Evolutionary conservation across 139 green algal species (phyloP), one percentile per base, ranked within the genome.

Genomic region (Tetradesmus obliquus): DNA sequence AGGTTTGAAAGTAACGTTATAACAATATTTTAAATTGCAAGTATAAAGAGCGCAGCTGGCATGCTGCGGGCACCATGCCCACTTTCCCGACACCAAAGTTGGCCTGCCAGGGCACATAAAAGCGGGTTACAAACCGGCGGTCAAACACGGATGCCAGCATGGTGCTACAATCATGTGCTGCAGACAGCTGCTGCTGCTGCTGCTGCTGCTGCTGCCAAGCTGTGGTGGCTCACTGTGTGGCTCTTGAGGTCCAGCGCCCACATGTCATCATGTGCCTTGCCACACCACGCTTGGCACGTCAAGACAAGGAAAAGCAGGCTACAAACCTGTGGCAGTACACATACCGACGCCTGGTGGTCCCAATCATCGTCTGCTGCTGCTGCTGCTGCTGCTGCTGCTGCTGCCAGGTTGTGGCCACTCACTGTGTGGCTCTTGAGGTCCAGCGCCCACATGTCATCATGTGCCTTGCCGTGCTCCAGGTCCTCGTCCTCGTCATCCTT

Each of bases 201-300:
- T 66, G 8, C 60, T 82, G 20, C 6, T 82, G 74, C 24, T 32
- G 22, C 20, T 20, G 22, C 22, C 74, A 53, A 82, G 20, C 74
- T 45, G 74, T 24, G 74, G 79, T 24, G 4, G 20, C 85, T 3
- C 62, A 96, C 94, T 79, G 89, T 94, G 89, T 93, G 85, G 5
- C 82, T 94, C 8, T 88, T 94, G 2, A 94, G 88, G 84, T 97
- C 92, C 62, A 95, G 87, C 0, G 85, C 91, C 98, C 98, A 99
- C 86, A 98, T 94, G 94, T 99, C 98, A 17, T 97, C 95, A 88
- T 97, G 94, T 15, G 96, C 94, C 54, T 95, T 94, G n/a, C 97
- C 98, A 72, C 32, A 45, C 32, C 32, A 45, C 32, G 32, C 32
- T 45, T 45, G 32, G 32, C 32, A 45, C 32, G 32, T 45, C 32